These are phyloP conservation scores for Diaporthe caulivora DNA, from an alignment of 2,329 filamentous ascomycete genomes.

Conservation along the genomic window DNA sequence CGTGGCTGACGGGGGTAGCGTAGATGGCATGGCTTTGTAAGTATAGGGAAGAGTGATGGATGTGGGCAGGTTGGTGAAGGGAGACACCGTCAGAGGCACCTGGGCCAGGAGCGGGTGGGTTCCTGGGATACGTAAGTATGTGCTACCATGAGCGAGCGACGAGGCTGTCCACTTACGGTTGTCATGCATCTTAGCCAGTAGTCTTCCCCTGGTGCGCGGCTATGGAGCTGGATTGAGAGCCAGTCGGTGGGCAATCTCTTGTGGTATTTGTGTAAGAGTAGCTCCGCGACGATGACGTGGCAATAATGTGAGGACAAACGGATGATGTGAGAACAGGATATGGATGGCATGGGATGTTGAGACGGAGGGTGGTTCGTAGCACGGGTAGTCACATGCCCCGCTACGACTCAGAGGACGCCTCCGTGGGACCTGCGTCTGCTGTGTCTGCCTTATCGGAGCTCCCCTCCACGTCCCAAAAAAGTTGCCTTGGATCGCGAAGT, in stretches of 20 bases:
- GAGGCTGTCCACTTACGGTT: slow-evolving; percentile 46
- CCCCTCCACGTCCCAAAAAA: slow-evolving; percentile 31
- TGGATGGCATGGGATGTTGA: slow-evolving; percentile 1
- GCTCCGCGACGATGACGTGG: not conserved
- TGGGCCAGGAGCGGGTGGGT: slow-evolving; percentile 92
- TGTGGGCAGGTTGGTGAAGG: slow-evolving; percentile 90
- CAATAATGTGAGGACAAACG: not conserved
- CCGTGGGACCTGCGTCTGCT: not conserved
- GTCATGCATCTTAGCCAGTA: slow-evolving; percentile 52
- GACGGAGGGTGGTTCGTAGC: not conserved
- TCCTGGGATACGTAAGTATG: slow-evolving; percentile 57
- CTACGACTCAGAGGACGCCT: slow-evolving; percentile 4
- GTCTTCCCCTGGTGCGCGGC: not conserved
- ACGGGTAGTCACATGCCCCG: slow-evolving; percentile 26
- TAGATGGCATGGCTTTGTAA: slow-evolving; percentile 90
- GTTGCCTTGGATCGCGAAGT: slow-evolving; percentile 8
- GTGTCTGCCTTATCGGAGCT: slow-evolving; percentile 35
- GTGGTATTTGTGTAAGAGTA: not conserved
- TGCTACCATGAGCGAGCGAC: slow-evolving; percentile 33
- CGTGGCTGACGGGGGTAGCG: slow-evolving; percentile 80
- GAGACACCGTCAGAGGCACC: slow-evolving; percentile 92
- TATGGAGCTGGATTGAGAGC: not conserved
- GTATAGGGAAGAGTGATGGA: slow-evolving; percentile 95
- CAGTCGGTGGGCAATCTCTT: too few relatives aligned
- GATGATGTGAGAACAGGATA: not conserved